A percentile compares a stretch with the other conserved stretches of the same genome.
Evolutionary conservation across 78 protist genomes (phyloP).

Genomic region (Monocercomonoides exilis): DNA sequence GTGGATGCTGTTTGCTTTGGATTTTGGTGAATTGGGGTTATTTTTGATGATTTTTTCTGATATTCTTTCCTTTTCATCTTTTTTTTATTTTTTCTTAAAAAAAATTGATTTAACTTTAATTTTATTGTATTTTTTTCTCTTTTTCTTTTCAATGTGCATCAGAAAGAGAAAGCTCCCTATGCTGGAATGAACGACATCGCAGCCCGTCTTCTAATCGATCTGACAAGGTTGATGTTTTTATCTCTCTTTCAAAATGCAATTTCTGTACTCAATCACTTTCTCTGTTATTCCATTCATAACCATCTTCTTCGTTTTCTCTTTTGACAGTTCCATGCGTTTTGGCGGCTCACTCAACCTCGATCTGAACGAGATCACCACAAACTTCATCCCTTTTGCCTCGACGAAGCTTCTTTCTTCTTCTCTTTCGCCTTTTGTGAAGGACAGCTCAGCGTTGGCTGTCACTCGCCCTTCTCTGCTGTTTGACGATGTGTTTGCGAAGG

Average conservation of each 20-base stretch:
- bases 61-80: not conserved
- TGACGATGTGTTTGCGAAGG: slow-evolving; percentile 31
- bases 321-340: slow-evolving; percentile 15
- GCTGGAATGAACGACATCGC: slow-evolving; percentile 63
- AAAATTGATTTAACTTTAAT: not conserved
- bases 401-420: slow-evolving; percentile 50
- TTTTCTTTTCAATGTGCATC: not conserved
- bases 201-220: slow-evolving; percentile 42
- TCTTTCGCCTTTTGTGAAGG: slow-evolving; percentile 43
- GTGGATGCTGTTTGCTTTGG: not conserved
- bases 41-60: too few relatives aligned
- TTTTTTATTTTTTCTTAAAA: not conserved
- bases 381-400: slow-evolving; percentile 68
- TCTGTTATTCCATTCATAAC: not conserved
- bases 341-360: slow-evolving; percentile 72
- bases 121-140: not conserved
- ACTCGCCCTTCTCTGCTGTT: slow-evolving; percentile 40
- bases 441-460: not conserved
- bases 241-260: not conserved
- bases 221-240: slow-evolving; percentile 32
- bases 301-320: slow-evolving; percentile 7
- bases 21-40: too few relatives aligned
- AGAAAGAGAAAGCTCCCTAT: slow-evolving; percentile 26
- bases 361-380: slow-evolving; percentile 64
- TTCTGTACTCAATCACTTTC: slow-evolving; percentile 17